Evolutionary conservation across 2,329 filamentous ascomycete species (phyloP), one percentile per base, ranked within the genome.

Genomic region (Pestalotiopsis sp.): DNA sequence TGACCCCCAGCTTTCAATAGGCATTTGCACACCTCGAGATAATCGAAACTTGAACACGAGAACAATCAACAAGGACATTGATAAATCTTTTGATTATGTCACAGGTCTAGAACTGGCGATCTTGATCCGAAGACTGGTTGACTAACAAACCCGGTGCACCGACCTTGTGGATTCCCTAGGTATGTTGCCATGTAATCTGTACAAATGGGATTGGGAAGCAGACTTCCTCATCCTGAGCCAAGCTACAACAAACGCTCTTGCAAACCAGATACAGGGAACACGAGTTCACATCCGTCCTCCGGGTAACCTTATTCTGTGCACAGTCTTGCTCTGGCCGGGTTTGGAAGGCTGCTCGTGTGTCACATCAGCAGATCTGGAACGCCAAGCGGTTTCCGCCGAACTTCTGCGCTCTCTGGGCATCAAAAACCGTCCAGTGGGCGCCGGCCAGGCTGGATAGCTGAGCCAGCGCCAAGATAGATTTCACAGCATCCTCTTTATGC

Each of bases 321-420:
- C 38, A 64, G 61, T n/a, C 38, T 36, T 62, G 13, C 25, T 27
- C 20, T 49, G 7, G 63, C 45, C 23, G 27, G 63, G 63, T 57
- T 17, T 36, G 38, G 63, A 45, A 52, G 41, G n/a, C 25, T 38
- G 41, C 4, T 45, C 31, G 49, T 36, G 63, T 55, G 25, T 65
- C 63, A 65, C 14, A n/a, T 57, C 67, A 23, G 57, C 55, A 6
- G 38, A 52, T 31, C 69, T 70, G 69, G 65, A 70, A 70, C 69
- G 69, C 69, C 69, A 70, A 70, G 69, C 38, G 59, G 67, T 70
- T 70, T 68, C 57, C 36, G 23, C 67, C 62, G 38, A 61, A n/a
- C 31, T 67, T 55, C 64, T 69, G 49, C 39, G 41, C 38, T 52
- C 65, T 55, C 64, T 64, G 63, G 57, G 31, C 62, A 49, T n/a